Base-by-base conservation (phyloP, 805 yeast species). In the Cyberlindnera petersonii region DNA sequence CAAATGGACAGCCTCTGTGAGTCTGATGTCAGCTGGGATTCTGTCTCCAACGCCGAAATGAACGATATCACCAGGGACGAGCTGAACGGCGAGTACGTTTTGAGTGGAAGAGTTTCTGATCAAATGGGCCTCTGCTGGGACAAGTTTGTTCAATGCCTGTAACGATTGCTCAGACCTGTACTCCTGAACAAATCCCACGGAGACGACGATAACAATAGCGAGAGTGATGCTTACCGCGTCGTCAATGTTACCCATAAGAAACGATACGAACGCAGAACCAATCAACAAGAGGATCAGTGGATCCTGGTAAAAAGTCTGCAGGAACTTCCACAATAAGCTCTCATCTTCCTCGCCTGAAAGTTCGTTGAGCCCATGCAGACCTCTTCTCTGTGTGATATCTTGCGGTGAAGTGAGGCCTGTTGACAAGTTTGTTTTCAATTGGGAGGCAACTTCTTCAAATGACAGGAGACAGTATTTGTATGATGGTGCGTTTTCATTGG, bases 141-240 rank as follows among this genome's bases (percentile, higher is more conserved):
- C 97, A 51, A 93, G 72, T 57, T 85, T 84, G 60, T 85, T 89
- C 43, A 93, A 72, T 0, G 98, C 98, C 60, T 89, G 95, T 42
- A 93, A 68, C 5, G 96, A 86, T 68, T 93, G 84, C 57, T 93
- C 99, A 2, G 96, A 86, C 55, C 97, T 74, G 57, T 89, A 89
- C 61, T 93, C 99, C 65, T 93, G 99, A 23, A 93, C 89, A 65
- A 93, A 93, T 0, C 99, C 99, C 26, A 93, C 99, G 1, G 93
- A 77, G 10, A 93, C 97, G 23, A 93, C 99, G 50, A 93, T 89
- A 31, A 86, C 53, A 35, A 93, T 86, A 4, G 98, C 98, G 47
- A 89, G 68, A 0, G 97, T 82, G 51, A 93, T 93, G 49, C 93
- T 81, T n/a, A 93, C 68, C 2, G 98, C 95, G 61, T 93, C 99